phyloP scores from a whole-genome alignment of 805 yeast genomes.

The Candida tibetensis region DNA sequence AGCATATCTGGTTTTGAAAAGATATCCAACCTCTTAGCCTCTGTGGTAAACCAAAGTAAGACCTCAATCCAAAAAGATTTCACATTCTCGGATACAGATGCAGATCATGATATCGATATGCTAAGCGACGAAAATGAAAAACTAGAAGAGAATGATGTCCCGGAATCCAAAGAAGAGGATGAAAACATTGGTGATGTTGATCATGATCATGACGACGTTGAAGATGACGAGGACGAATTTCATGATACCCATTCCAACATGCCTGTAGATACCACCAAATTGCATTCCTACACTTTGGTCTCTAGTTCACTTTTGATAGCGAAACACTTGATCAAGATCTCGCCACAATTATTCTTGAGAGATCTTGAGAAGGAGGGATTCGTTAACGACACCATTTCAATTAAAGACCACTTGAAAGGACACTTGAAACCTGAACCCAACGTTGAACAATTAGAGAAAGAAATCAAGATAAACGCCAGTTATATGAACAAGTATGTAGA shows the following conservation, averaged over 20 bases:
- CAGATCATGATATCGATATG: conserved; percentile 12
- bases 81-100: not conserved
- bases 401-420: conserved; percentile 12
- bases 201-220: not conserved
- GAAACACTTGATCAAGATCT: conserved; percentile 40
- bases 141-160: conserved; percentile 4
- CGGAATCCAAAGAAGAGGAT: conserved; percentile 5
- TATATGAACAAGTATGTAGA: conserved; percentile 28
- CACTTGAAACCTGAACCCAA: not conserved
- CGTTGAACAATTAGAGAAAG: not conserved
- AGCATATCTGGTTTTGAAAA: conserved; percentile 30
- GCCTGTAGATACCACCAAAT: conserved; percentile 6
- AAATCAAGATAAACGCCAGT: conserved; percentile 12
- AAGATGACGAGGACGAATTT: conserved; percentile 1
- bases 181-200: conserved; percentile 1
- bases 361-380: conserved; percentile 72
- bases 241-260: not conserved
- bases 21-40: conserved; percentile 52
- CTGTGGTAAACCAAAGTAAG: conserved; percentile 58
- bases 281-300: conserved; percentile 41
- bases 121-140: conserved; percentile 2
- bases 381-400: conserved; percentile 45
- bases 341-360: conserved; percentile 42
- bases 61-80: conserved; percentile 18
- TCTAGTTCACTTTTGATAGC: conserved; percentile 52